Base-by-base conservation (phyloP, 345 rosid genomes). In the Diplotaxis tenuifolia region DNA sequence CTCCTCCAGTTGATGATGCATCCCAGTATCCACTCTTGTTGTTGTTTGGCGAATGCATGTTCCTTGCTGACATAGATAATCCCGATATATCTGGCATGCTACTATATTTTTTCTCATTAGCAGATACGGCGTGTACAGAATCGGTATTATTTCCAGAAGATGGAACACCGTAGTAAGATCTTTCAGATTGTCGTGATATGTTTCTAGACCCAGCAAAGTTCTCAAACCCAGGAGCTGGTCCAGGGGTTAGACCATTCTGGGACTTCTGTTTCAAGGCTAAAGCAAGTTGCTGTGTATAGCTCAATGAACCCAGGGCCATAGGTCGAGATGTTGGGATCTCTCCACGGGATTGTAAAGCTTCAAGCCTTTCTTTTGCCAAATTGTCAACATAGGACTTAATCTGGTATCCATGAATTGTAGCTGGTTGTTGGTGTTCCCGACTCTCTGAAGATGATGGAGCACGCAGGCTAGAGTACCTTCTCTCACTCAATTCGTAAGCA, bases 71-170 rank as follows among this genome's bases (percentile, higher is more conserved):
- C 79, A 86, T 75, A 70, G 90, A 71, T 52, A 87, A 68, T 58
- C 91, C 98, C 7, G 99, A 86, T 62, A 92, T 89, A 81, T 86
- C 93, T 7, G 98, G 98, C 86, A 89, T 83, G 85, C 97, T 92
- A 73, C 84, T 93, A 75, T 84, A 90, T 71, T 90, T 90, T 86
- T 92, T 96, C 52, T 87, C 74, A 82, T 83, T 87, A 54, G 79
- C 81, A 14, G 83, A 67, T 72, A 72, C 65, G 5, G 60, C 3
- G 19, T 77, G 81, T 15, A 64, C 71, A 68, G 62, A 69, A 56
- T 85, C 86, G 54, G 82, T 80, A 60, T 80, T 80, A 60, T 80
- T 80, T 60, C 77, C 85, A 67, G 87, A 31, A 50, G 88, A 68
- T 68, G 62, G 60, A 67, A 62, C 78, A 71, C 82, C 90, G 70